Conservation (phyloP, 495 filamentous ascomycete species). For the Penicillium coffeae region DNA sequence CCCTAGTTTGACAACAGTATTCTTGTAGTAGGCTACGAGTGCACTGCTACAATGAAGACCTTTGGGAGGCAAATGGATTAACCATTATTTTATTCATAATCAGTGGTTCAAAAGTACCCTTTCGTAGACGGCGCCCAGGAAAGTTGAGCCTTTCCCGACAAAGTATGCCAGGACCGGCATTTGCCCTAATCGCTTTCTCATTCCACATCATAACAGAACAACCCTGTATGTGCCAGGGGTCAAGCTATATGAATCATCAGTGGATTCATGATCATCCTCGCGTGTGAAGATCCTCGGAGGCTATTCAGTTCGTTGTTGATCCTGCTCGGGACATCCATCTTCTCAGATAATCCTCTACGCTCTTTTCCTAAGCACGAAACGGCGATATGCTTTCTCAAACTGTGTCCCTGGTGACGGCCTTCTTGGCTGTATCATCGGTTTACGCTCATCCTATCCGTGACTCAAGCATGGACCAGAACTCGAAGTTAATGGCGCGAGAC, state of each 20-base stretch:
- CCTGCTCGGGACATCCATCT: too few species aligned
- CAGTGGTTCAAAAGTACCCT: too few species aligned
- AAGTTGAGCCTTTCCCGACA: too few species aligned
- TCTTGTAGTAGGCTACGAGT: background rate
- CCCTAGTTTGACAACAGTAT: constrained; percentile 15
- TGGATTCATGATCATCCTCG: constrained; percentile 5
- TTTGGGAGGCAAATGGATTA: background rate
- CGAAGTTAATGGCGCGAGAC: constrained; percentile 12
- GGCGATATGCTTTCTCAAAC: constrained; percentile 9
- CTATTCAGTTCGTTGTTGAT: background rate
- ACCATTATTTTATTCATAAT: background rate
- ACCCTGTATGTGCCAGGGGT: background rate
- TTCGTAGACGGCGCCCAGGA: too few species aligned
- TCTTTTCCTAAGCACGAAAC: background rate
- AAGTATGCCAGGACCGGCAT: constrained; percentile 7
- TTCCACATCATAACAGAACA: constrained; percentile 14
- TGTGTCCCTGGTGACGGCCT: background rate
- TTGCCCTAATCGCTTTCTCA: constrained; percentile 8
- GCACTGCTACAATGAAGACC: too few species aligned
- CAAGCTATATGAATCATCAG: constrained; percentile 13
- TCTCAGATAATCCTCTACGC: background rate
- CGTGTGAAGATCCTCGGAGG: background rate
- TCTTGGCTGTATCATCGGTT: constrained; percentile 11
- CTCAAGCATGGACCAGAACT: background rate
- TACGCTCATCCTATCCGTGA: constrained; percentile 15